Base-by-base conservation (phyloP, 371 early-diverging fungal genomes). In the Dichotomocladium elegans region DNA sequence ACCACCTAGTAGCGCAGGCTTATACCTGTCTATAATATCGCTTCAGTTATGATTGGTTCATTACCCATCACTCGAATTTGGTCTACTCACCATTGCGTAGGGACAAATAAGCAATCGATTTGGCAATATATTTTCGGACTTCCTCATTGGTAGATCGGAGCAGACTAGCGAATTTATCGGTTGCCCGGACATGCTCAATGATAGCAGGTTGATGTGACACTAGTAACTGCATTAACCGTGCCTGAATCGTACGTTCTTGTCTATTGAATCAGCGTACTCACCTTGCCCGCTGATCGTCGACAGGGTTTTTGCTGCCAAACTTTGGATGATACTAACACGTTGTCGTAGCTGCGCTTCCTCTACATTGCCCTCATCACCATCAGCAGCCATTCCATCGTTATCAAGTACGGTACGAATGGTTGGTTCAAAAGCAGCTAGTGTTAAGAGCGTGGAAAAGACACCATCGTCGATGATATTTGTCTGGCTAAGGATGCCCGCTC, bases 31-130 rank as follows among this genome's bases (percentile, higher is more conserved):
- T 78, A 44, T 3, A 44, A 1, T 9, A 14, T 6, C 14, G 4
- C 5, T 15, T 21, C 27, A 12, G 19, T 43, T 34, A 10, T 53
- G 21, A 9, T 15, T 50, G 28, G 4, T 12, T 35, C 30, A 35
- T 3, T n/a, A 9, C 25, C 21, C 29, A 25, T 1, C 31, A 24
- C 35, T 19, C 37, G 7, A 15, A 4, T 5, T 27, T 34, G 10
- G 1, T 29, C 11, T 43, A 17, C n/a, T 55, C 67, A 74, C 78
- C 78, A 54, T 80, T 83, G 22, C 81, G 62, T 22, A 83, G 61
- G 0, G 83, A 83, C 4, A 83, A 44, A 47, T 78, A 83, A 0
- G 83, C 83, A 50, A 81, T 68, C 12, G 83, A 70, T 41, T 83
- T 83, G 31, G 80, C 79, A 3, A 64, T 72, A 47, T 83, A 83